Evolutionary conservation across 257 asterid species (phyloP), one percentile per base, ranked within the genome.

Genomic region (Nyctanthes arbortristis): DNA sequence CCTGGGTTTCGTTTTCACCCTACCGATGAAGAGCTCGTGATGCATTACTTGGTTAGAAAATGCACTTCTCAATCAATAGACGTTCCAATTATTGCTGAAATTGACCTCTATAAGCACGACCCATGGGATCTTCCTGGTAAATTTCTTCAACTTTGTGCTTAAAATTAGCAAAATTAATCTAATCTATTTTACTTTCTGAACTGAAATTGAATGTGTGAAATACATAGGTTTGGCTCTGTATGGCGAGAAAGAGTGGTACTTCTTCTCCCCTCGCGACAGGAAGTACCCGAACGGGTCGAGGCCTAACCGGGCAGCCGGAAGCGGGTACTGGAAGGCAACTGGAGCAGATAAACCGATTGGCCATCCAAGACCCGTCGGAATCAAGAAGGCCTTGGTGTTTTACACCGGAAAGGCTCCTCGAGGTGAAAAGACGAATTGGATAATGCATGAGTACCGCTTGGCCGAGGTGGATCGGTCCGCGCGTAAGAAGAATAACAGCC

Each of bases 251-350:
- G 91, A 85, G 28, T 85, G 91, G 91, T 85, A 83, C 63, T 85
- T 85, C 66, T 85, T 85, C 58, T 83, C 91, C 1, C 91, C 88
- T 0, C 60, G 91, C 66, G 88, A 85, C 40, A 76, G 91, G 67
- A 85, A 85, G 73, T 85, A 85, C 63, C 91, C 91, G 29, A 85
- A 85, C 31, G 91, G 91, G 34, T 85, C 91, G 39, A 45, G 91
- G 35, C 91, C 91, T 27, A 85, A 85, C 55, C 80, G 91, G 47
- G 81, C 88, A 10, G 91, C 91, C 0, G 91, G 88, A 8, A 71
- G 75, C 7, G 91, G 91, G 13, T 85, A 85, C 27, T 85, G 91
- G 91, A 85, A 85, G 76, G 91, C 91, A 0, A 85, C 91, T 22
- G 91, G 91, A 0, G 91, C 86, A 0, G 91, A 85, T 78, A 85